Evolutionary conservation across 208 protist genomes (phyloP).

Genomic region (Leptomonas pyrrhocoris): DNA sequence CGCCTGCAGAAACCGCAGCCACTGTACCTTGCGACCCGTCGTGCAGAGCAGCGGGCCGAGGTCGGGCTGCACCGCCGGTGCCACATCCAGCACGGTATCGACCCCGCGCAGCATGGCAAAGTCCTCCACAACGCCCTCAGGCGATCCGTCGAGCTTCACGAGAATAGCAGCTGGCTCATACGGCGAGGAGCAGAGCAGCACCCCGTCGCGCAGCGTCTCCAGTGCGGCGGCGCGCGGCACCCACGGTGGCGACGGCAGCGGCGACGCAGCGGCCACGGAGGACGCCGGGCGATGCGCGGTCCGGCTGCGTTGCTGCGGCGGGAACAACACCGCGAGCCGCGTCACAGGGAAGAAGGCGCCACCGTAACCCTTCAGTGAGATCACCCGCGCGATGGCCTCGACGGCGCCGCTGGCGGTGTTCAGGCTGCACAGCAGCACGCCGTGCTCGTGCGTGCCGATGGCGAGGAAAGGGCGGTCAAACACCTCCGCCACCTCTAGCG

Average conservation of each 20-base stretch:
- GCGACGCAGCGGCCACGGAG: background rate
- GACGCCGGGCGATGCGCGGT: background rate
- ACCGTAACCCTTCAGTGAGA: conserved; percentile 44
- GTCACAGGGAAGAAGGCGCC: conserved; percentile 62
- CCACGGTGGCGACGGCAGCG: conserved; percentile 14
- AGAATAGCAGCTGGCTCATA: conserved; percentile 47
- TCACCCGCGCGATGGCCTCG: conserved; percentile 32
- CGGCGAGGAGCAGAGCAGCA: conserved; percentile 52
- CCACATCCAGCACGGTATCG: conserved; percentile 26
- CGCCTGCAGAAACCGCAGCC: background rate
- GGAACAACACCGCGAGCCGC: conserved; percentile 52
- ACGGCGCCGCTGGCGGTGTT: conserved; percentile 33
- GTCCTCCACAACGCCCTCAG: conserved; percentile 34
- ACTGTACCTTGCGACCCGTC: conserved; percentile 5
- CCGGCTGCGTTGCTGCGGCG: conserved; percentile 2
- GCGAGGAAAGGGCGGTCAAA: conserved; percentile 53
- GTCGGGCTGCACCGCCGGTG: conserved; percentile 14
- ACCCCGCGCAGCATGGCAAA: conserved; percentile 6
- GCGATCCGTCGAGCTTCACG: conserved; percentile 38
- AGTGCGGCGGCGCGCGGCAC: conserved; percentile 21
- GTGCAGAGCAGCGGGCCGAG: conserved; percentile 24
- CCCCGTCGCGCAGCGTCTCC: conserved; percentile 38
- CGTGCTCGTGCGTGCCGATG: conserved; percentile 73
- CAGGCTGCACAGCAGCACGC: conserved; percentile 63
- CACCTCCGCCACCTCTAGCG: conserved; percentile 71